These are phyloP conservation scores for Auricularia cornea DNA, from an alignment of 768 basidiomycete genomes.

Conservation along the genomic window DNA sequence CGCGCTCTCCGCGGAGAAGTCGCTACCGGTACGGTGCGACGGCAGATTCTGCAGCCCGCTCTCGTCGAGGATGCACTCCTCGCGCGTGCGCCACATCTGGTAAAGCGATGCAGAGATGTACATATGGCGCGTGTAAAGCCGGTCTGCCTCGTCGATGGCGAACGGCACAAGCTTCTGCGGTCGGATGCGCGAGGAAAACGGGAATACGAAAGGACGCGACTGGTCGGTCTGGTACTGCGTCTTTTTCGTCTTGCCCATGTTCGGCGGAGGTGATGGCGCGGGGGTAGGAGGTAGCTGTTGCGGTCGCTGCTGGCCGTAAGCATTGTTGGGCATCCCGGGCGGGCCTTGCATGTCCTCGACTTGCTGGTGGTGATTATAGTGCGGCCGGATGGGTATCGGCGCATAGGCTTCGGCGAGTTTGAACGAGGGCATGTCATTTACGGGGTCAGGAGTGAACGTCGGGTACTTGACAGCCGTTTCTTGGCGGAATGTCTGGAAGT, in stretches of 20 bases:
- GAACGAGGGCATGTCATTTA: constrained; percentile 36
- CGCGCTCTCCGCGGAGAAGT: constrained; percentile 27
- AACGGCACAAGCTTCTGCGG: constrained; percentile 72
- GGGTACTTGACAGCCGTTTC: constrained; percentile 96
- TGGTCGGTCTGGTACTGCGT: constrained; percentile 99
- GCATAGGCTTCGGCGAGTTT: constrained; percentile 86
- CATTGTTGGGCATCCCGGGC: constrained; percentile 11
- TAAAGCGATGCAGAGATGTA: constrained; percentile 78
- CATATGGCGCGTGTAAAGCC: constrained; percentile 82
- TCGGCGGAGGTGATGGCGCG: constrained; percentile 74
- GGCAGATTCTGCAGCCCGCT: constrained; percentile 68
- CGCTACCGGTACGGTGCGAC: constrained; percentile 43
- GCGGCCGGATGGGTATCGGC: constrained; percentile 88
- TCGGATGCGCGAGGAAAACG: constrained; percentile 67
- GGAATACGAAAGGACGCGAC: constrained; percentile 86
- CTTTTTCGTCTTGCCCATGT: constrained; percentile 81
- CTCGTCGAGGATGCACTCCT: constrained; percentile 91
- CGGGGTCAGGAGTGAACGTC: constrained; percentile 66
- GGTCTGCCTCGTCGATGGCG: constrained; percentile 93
- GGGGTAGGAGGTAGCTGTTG: constrained; percentile 60
- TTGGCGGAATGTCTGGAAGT: constrained; percentile 80
- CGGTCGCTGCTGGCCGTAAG: background rate
- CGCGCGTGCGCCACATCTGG: constrained; percentile 94
- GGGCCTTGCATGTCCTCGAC: constrained; percentile 35
- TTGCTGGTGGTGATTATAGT: constrained; percentile 66